phyloP scores from a whole-genome alignment of 805 yeast genomes.

The Crinitomyces ghanaensis region DNA sequence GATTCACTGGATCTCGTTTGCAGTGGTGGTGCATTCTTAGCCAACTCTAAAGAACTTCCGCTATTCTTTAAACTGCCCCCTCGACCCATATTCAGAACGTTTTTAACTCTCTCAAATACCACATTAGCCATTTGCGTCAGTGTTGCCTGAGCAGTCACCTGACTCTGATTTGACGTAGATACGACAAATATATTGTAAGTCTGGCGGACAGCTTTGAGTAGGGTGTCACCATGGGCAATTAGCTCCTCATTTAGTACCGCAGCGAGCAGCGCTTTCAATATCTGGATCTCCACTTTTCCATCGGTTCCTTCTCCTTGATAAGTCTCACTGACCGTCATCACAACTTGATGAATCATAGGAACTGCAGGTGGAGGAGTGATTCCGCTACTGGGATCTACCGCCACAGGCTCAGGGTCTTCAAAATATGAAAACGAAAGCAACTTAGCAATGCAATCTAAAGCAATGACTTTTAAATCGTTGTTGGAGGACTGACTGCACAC shows the following conservation, averaged over 20 bases:
- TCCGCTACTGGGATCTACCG: conserved; percentile 28
- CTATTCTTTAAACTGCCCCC: conserved; percentile 7
- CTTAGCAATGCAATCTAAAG: conserved; percentile 80
- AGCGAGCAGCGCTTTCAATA: conserved; percentile 81
- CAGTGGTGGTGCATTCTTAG: neutral
- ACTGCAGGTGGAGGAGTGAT: conserved; percentile 45
- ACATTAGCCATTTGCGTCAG: conserved; percentile 81
- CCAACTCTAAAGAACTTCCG: conserved; percentile 1
- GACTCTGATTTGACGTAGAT: conserved; percentile 72
- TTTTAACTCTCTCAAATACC: conserved; percentile 63
- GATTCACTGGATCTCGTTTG: neutral
- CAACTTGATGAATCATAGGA: conserved; percentile 65
- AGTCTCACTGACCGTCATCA: conserved; percentile 71
- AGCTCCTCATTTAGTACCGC: conserved; percentile 70
- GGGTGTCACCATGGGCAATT: conserved; percentile 82
- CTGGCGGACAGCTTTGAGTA: conserved; percentile 83
- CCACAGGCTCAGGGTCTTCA: conserved; percentile 27
- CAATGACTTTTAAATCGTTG: conserved; percentile 53
- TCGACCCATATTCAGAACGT: conserved; percentile 19
- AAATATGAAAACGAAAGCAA: conserved; percentile 78
- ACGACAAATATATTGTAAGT: conserved; percentile 85
- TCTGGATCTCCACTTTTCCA: conserved; percentile 80
- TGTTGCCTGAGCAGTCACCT: conserved; percentile 91
- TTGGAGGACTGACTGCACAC: conserved; percentile 57
- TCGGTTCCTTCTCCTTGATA: conserved; percentile 91